These are phyloP conservation scores for Schizophyllum commune DNA, from an alignment of 1,284 basidiomycete genomes.

Conservation along the genomic window DNA sequence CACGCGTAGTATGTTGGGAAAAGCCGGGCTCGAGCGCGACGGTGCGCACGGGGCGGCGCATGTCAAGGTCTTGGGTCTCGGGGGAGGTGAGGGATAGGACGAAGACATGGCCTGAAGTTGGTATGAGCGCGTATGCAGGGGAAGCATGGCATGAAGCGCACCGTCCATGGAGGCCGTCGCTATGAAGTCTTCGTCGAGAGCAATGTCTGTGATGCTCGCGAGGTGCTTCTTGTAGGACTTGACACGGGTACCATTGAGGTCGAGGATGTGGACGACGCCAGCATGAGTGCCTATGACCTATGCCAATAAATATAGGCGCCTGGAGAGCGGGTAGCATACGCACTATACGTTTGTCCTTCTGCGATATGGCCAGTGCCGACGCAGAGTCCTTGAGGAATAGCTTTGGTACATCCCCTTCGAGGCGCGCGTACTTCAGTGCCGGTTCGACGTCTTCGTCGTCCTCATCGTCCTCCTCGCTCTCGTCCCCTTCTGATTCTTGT, in stretches of 20 bases:
- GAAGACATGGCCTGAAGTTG: conserved; percentile 70
- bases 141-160: conserved; percentile 27
- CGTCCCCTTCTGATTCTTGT: conserved; percentile 28
- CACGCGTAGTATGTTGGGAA: conserved; percentile 71
- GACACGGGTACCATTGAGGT: conserved; percentile 73
- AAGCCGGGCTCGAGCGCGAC: conserved; percentile 91
- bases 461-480: conserved; percentile 43
- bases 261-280: conserved; percentile 86
- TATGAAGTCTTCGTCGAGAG: conserved; percentile 86
- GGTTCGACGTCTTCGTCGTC: conserved; percentile 77
- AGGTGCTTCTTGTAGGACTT: conserved; percentile 90
- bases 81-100: conserved; percentile 79
- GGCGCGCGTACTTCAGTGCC: conserved; percentile 83
- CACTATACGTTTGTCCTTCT: conserved; percentile 70
- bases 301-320: conserved; percentile 5
- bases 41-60: conserved; percentile 88
- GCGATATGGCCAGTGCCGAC: conserved; percentile 74
- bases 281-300: conserved; percentile 88
- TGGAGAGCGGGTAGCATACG: conserved; percentile 15
- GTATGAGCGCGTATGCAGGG: conserved; percentile 14
- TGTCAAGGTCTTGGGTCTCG: conserved; percentile 85
- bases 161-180: conserved; percentile 94
- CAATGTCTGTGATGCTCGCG: conserved; percentile 85
- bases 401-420: conserved; percentile 70
- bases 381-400: conserved; percentile 87